Conservation (phyloP, 1,284 basidiomycete genomes). For the Hymenochaete sp. region DNA sequence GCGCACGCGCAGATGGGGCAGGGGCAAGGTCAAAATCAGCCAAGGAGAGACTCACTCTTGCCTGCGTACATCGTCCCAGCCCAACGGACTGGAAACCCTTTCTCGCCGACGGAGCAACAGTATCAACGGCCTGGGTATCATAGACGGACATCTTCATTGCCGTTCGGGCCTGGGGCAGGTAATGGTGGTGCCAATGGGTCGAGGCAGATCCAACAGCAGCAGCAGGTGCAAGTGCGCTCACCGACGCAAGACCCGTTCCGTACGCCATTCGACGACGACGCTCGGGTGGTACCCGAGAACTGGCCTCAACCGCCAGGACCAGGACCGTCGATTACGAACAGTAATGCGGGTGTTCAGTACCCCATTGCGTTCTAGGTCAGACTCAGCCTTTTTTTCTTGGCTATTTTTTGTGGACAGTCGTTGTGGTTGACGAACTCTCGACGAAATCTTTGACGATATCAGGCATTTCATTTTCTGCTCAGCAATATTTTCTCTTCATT, state of each 20-base stretch:
- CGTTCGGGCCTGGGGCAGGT: not conserved
- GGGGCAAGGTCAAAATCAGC: too few relatives aligned
- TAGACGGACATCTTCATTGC: slow-evolving; percentile 15
- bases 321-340: not conserved
- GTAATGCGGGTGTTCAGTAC: too few relatives aligned
- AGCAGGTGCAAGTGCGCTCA: slow-evolving; percentile 20
- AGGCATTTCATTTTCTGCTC: too few relatives aligned
- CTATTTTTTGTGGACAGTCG: too few relatives aligned
- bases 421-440: too few relatives aligned
- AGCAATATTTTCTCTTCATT: too few relatives aligned
- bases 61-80: not conserved
- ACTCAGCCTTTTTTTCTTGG: too few relatives aligned
- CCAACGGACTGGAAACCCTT: not conserved
- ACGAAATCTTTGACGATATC: too few relatives aligned
- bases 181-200: not conserved
- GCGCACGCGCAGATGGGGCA: too few relatives aligned
- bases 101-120: slow-evolving; percentile 4
- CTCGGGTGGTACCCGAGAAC: slow-evolving; percentile 9
- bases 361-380: too few relatives aligned
- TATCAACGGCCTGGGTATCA: slow-evolving; percentile 12
- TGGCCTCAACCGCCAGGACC: slow-evolving; percentile 5
- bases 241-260: slow-evolving; percentile 55
- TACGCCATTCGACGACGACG: slow-evolving; percentile 72
- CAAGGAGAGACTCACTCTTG: too few relatives aligned
- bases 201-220: not conserved